Evolutionary conservation across 164 flowering plant species (phyloP), one percentile per base, ranked within the genome.

Genomic region (Sextonia rubra): DNA sequence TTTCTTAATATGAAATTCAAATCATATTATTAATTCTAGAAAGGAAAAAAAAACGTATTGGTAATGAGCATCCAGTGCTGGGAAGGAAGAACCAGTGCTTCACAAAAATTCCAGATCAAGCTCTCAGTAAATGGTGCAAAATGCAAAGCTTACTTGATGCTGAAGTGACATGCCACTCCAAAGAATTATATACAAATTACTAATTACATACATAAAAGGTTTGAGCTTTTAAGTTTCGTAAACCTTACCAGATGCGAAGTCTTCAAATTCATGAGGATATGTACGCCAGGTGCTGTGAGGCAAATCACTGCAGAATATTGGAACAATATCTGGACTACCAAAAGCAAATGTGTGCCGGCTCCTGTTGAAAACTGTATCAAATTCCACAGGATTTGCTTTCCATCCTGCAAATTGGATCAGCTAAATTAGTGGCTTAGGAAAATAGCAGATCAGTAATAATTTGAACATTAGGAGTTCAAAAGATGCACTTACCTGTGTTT

Each of bases 311-410:
- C 99, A 94, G 74, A 94, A 94, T 71, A 94, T 94, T 3, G 99
- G 99, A 79, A 94, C 81, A 64, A 94, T 92, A 81, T 92, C 99
- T 24, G 99, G 97, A 83, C 99, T 94, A 69, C 99, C 99, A 86
- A 70, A 94, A 61, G 99, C 76, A 82, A 92, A 77, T 72, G 94
- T 88, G 78, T 90, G 97, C 47, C 82, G 78, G 80, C 97, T 94
- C 70, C 83, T 83, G 76, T 94, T 94, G 78, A 94, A 94, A 32
- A 94, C 97, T 4, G 99, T 91, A 79, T 94, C 99, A 82, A 94
- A 94, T 76, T 94, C 97, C 79, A 94, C 97, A 22, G 99, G 99
- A 81, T 94, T 94, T 62, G 99, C 95, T 74, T 94, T 94, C 99
- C 99, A 94, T 63, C 98, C 98, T 94, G 87, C 74, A 83, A 74